Conservation (phyloP, 140 eudicot genomes). For the Flaveria floridana region DNA sequence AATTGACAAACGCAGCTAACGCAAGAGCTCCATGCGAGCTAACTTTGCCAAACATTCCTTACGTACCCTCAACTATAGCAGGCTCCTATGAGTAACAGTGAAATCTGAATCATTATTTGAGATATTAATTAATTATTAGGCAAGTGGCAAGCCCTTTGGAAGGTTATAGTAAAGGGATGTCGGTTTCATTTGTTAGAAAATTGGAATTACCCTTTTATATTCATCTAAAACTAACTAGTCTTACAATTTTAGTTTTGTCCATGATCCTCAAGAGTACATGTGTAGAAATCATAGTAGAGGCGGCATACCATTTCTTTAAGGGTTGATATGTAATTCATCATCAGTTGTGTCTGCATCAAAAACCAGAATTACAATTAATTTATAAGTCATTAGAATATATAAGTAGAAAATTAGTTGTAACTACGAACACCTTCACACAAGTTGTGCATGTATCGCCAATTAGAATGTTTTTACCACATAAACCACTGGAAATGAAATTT, state of each 20-base stretch:
- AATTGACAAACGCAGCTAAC: background rate
- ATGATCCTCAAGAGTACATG: background rate
- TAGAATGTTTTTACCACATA: background rate
- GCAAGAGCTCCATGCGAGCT: background rate
- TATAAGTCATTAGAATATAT: background rate
- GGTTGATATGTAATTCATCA: constrained; percentile 32
- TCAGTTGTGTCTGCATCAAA: constrained; percentile 45
- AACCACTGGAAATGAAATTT: background rate
- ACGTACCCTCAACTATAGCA: background rate
- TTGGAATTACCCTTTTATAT: no score
- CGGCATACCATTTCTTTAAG: constrained; percentile 43
- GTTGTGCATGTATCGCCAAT: background rate
- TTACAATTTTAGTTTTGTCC: no score
- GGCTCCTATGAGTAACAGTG: background rate
- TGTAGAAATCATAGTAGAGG: constrained; percentile 6
- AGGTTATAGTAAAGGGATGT: no score
- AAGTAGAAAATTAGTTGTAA: background rate
- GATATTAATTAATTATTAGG: no score
- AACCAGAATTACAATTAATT: constrained; percentile 1
- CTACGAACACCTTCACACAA: background rate
- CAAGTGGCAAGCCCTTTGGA: background rate
- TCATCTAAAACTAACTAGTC: background rate
- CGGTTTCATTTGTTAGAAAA: no score
- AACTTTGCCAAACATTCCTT: background rate
- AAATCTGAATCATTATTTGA: background rate